These are phyloP conservation scores for Neobulgaria alba DNA, from an alignment of 2,329 filamentous ascomycete genomes.

Conservation along the genomic window DNA sequence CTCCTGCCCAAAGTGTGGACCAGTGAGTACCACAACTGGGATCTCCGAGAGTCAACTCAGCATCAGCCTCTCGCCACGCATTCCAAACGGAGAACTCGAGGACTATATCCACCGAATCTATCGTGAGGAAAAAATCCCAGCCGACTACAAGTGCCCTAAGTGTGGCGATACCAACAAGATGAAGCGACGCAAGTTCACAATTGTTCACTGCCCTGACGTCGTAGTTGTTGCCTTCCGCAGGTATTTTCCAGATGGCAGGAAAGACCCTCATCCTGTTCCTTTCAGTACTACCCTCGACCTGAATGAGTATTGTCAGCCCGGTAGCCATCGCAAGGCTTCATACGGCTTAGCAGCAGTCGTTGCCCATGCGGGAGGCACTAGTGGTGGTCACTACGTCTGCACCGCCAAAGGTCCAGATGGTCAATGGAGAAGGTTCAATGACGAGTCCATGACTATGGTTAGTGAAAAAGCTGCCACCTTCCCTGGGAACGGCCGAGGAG, in stretches of 20 bases:
- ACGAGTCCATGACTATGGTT: constrained; percentile 8
- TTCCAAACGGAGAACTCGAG: not conserved
- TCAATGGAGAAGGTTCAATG: constrained; percentile 1
- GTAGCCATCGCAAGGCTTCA: not conserved
- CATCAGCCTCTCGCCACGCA: not conserved
- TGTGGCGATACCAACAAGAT: not conserved
- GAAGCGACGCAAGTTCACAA: not conserved
- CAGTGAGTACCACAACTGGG: not conserved
- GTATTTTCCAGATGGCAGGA: not conserved
- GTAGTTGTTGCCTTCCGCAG: not conserved
- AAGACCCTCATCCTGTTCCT: not conserved
- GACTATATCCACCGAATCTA: not conserved
- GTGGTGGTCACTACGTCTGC: constrained; percentile 1
- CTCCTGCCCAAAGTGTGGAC: no score
- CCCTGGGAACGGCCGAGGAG: not conserved
- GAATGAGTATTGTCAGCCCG: not conserved
- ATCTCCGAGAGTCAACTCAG: not conserved
- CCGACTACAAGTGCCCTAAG: not conserved
- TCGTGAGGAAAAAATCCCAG: not conserved
- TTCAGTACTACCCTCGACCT: not conserved
- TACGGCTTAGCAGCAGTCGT: not conserved
- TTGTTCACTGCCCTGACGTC: not conserved
- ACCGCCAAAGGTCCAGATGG: constrained; percentile 1
- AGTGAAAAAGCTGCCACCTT: not conserved
- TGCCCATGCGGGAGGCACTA: not conserved